These are phyloP conservation scores for Suillus hirtellus DNA, from an alignment of 768 basidiomycete genomes.

Conservation along the genomic window DNA sequence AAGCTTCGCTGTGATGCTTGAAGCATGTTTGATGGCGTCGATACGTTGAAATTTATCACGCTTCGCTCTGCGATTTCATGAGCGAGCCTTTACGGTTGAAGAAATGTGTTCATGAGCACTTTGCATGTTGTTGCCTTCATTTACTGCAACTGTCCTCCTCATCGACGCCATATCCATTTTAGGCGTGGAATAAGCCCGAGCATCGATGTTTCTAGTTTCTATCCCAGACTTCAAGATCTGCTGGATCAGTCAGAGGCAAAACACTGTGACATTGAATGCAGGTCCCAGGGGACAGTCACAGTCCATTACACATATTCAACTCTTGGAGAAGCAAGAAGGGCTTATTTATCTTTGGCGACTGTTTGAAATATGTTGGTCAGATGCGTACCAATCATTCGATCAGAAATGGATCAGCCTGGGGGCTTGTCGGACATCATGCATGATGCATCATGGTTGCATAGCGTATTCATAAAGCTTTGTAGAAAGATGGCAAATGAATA, in stretches of 20 bases:
- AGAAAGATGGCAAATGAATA: too few relatives aligned
- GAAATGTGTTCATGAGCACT: not conserved
- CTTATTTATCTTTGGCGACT: slow-evolving; percentile 19
- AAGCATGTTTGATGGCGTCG: not conserved
- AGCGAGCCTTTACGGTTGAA: not conserved
- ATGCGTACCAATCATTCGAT: not conserved
- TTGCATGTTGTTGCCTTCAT: not conserved
- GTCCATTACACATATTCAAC: not conserved
- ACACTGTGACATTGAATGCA: not conserved
- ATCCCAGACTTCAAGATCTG: not conserved
- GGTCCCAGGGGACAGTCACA: not conserved
- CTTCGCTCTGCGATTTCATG: slow-evolving; percentile 5
- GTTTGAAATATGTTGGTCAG: not conserved
- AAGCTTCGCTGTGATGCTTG: not conserved
- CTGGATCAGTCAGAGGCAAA: not conserved
- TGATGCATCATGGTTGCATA: not conserved
- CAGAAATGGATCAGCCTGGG: not conserved
- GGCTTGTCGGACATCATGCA: not conserved
- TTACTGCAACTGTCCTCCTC: not conserved
- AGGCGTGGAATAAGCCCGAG: not conserved
- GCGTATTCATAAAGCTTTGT: not conserved
- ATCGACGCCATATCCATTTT: too few relatives aligned
- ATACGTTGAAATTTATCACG: not conserved
- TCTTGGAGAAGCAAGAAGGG: not conserved
- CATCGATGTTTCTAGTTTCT: not conserved